Conservation (phyloP, 106 monocot species). For the Acorus calamus region DNA sequence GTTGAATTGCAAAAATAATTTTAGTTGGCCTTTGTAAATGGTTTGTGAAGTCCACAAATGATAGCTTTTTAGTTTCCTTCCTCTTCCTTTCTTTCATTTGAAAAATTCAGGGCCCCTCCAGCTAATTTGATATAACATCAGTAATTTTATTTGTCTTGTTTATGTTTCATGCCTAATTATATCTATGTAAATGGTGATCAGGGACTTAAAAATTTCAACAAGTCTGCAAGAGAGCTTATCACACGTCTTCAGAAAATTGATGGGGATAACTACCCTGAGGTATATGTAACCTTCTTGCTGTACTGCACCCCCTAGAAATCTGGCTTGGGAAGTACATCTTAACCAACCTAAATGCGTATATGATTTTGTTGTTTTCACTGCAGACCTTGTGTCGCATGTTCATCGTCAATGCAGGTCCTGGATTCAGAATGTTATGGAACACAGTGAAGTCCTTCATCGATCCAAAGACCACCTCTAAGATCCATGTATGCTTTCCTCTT, state of each 20-base stretch:
- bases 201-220: conserved; percentile 21
- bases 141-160: too few relatives aligned
- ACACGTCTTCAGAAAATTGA: conserved; percentile 17
- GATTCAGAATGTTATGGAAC: conserved; percentile 87
- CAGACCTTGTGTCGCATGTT: conserved; percentile 35
- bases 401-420: conserved; percentile 38
- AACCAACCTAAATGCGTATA: too few relatives aligned
- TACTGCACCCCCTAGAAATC: too few relatives aligned
- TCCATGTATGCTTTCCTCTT: conserved; percentile 10
- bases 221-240: conserved; percentile 22
- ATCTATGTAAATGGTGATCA: background rate
- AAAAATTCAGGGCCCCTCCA: too few relatives aligned
- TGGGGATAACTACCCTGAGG: conserved; percentile 70
- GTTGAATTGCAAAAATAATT: too few relatives aligned
- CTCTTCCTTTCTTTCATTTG: background rate
- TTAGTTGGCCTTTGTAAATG: too few relatives aligned
- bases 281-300: background rate
- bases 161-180: too few relatives aligned
- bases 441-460: conserved; percentile 82
- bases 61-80: background rate
- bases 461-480: conserved; percentile 38
- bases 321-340: too few relatives aligned
- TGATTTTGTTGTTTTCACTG: background rate
- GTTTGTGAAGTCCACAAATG: too few relatives aligned
- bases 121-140: too few relatives aligned